These are phyloP conservation scores for Cymbopogon flexuosus DNA, from an alignment of 202 grass and related monocot genomes.

Conservation along the genomic window DNA sequence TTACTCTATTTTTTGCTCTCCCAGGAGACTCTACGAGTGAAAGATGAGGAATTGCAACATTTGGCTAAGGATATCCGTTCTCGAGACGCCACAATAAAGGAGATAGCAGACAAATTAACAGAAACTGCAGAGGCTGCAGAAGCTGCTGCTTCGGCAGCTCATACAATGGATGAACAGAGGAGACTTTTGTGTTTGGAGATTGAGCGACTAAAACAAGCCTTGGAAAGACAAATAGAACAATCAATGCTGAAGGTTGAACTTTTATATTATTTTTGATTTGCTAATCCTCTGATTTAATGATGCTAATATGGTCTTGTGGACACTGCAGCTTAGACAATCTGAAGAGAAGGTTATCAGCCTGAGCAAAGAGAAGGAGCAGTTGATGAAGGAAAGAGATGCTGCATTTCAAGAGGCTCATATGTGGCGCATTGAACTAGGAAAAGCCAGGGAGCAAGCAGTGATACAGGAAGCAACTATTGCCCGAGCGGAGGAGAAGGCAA, in stretches of 20 bases:
- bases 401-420: constrained; percentile 75
- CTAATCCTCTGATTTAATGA: background rate
- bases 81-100: constrained; percentile 83
- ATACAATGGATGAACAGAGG: constrained; percentile 75
- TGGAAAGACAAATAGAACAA: constrained; percentile 66
- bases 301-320: constrained; percentile 16
- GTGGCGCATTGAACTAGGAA: constrained; percentile 89
- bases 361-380: constrained; percentile 67
- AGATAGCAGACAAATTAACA: constrained; percentile 82
- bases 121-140: constrained; percentile 83
- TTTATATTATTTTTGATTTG: constrained; percentile 3
- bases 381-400: constrained; percentile 81
- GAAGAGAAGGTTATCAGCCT: constrained; percentile 72
- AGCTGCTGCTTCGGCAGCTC: constrained; percentile 75
- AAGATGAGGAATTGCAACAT: constrained; percentile 92
- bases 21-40: constrained; percentile 90
- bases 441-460: constrained; percentile 84
- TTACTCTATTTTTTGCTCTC: background rate
- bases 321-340: constrained; percentile 59
- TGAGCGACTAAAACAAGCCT: constrained; percentile 54
- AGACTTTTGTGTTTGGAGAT: constrained; percentile 60
- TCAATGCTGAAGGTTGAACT: constrained; percentile 56
- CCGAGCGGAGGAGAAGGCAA: constrained; percentile 77
- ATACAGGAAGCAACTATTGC: constrained; percentile 83
- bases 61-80: constrained; percentile 82